Evolutionary conservation across 2,329 filamentous ascomycete species (phyloP), one percentile per base, ranked within the genome.

Genomic region (Mycogone perniciosa): DNA sequence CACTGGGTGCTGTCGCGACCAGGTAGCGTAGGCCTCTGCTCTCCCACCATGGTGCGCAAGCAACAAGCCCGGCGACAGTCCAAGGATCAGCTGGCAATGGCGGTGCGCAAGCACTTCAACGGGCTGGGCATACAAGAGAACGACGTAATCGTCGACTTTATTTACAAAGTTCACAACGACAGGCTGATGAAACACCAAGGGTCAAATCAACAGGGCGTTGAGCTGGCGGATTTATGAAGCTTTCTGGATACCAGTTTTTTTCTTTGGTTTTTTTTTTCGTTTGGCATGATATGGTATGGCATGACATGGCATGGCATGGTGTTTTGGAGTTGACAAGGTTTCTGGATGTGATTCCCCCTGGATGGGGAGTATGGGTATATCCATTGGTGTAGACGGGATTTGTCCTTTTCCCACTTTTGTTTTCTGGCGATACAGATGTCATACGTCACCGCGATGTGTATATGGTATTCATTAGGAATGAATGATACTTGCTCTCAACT

Each of bases 31-130:
- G 88, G 86, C 33, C 71, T 80, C 53, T 80, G 84, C 67, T 89
- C 86, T 11, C 87, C 88, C 5, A 90, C 86, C 27, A 89, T 90
- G 82, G 81, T 83, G 40, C 74, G 85, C 52, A 78, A 76, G 59
- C 81, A 80, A 57, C 74, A 81, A 43, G 76, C 82, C 60, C 73
- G 84, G 47, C 76, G 85, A 49, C 83, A 90, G 64, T 80, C 79
- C 60, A 87, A 87, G 64, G 84, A 89, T 35, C 79, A 87, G 57
- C 73, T 95, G 49, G 85, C 86, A 7, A 76, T 82, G 57, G 77
- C 81, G 2, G 85, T 91, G 44, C 77, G 88, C 57, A 91, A 89
- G 66, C 87, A 93, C 68, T 93, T 93, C 71, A 93, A 93, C 64
- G 82, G 81, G 33, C 76, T 88, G 57, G 86, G 85, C 11, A 81